Conservation (phyloP, 345 rosid species). For the Toxicodendron radicans region DNA sequence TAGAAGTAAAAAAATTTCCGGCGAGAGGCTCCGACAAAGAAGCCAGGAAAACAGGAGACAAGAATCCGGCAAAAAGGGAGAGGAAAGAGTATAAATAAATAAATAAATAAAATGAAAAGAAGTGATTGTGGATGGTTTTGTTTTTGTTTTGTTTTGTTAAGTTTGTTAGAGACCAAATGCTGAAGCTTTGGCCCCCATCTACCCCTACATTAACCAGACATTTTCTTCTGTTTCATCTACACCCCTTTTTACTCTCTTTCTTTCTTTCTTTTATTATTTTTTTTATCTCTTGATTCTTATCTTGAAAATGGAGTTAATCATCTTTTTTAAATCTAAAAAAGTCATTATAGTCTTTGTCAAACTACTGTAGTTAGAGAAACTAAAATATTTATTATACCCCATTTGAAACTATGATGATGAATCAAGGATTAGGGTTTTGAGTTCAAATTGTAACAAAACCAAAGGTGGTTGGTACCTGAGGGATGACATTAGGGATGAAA, state of each 20-base stretch:
- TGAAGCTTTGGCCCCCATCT: conserved; percentile 42
- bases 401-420: too few species aligned
- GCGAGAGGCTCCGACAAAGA: conserved; percentile 18
- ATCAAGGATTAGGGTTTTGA: too few species aligned
- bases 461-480: too few species aligned
- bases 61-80: neutral
- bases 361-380: too few species aligned
- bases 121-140: neutral
- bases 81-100: neutral
- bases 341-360: too few species aligned
- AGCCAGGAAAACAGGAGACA: conserved; percentile 10
- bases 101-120: neutral
- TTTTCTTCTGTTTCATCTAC: neutral
- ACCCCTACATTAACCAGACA: conserved; percentile 48
- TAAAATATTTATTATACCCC: too few species aligned
- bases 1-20: neutral
- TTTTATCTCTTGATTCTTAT: neutral
- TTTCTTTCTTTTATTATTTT: neutral
- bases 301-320: neutral
- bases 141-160: neutral
- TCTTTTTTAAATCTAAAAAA: too few species aligned
- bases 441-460: too few species aligned
- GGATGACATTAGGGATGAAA: too few species aligned
- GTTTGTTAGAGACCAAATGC: conserved; percentile 32
- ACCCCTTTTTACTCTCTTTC: neutral